Evolutionary conservation across 495 filamentous ascomycete species (phyloP).

Genomic region (Neurospora discreta): DNA sequence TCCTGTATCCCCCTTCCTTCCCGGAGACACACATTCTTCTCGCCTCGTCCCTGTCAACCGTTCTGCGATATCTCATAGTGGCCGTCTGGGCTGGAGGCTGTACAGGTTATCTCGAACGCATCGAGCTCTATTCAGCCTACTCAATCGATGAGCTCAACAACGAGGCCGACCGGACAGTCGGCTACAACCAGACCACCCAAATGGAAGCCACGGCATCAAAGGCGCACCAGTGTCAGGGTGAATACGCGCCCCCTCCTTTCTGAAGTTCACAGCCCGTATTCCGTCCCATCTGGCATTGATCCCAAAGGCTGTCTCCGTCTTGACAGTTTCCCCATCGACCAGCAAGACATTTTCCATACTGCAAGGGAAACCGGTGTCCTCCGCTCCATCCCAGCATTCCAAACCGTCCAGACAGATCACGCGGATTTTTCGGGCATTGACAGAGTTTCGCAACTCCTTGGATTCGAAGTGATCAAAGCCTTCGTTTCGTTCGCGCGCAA

Average conservation of each 20-base stretch:
- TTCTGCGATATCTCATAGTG: too few species aligned
- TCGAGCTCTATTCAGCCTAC: too few species aligned
- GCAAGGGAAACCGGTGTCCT: background rate
- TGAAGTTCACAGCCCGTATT: background rate
- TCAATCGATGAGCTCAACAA: too few species aligned
- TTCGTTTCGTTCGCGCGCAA: background rate
- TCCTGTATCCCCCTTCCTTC: too few species aligned
- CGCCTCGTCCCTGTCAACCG: too few species aligned
- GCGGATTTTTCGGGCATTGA: background rate
- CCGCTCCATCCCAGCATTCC: background rate
- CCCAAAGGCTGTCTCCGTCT: background rate
- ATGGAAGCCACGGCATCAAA: background rate
- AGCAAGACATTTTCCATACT: background rate
- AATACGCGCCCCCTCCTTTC: background rate
- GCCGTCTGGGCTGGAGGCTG: too few species aligned
- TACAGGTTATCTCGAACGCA: too few species aligned
- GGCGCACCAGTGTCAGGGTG: background rate
- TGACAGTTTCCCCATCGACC: background rate
- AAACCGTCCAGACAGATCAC: background rate
- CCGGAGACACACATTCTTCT: too few species aligned
- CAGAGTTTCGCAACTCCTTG: background rate
- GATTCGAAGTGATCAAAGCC: background rate
- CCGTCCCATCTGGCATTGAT: background rate
- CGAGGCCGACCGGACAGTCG: too few species aligned
- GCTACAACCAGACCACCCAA: too few species aligned